A percentile compares a stretch with the other conserved stretches of the same genome.
Conservation (phyloP, 2,329 filamentous ascomycete species). For the Didymella pomorum region DNA sequence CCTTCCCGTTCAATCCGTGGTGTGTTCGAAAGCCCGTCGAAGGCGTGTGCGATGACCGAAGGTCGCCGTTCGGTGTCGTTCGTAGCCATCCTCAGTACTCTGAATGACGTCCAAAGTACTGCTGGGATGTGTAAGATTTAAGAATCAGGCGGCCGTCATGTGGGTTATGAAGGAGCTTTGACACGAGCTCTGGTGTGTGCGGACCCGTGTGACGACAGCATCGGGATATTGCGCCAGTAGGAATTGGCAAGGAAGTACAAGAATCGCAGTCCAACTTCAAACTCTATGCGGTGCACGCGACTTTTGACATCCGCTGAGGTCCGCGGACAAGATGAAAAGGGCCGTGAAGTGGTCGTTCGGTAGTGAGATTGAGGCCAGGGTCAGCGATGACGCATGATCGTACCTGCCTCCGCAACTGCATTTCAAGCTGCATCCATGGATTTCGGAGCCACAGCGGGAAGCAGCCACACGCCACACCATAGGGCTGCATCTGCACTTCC, state of each 20-base stretch:
- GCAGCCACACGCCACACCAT: conserved; percentile 8
- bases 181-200: conserved; percentile 22
- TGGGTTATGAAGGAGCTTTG: conserved; percentile 23
- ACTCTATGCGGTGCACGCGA: conserved; percentile 17
- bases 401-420: conserved; percentile 7
- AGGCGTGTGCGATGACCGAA: conserved; percentile 39
- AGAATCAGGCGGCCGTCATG: conserved; percentile 12
- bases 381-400: conserved; percentile 19
- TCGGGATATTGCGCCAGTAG: conserved; percentile 4
- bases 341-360: conserved; percentile 10
- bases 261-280: neutral
- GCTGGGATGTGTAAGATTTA: conserved; percentile 1
- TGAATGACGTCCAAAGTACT: neutral
- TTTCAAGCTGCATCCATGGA: neutral
- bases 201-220: conserved; percentile 20
- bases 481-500: neutral
- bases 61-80: conserved; percentile 12
- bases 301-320: conserved; percentile 19
- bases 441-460: conserved; percentile 6
- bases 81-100: conserved; percentile 17
- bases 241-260: neutral
- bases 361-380: conserved; percentile 1
- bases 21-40: conserved; percentile 38
- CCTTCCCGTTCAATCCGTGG: conserved; percentile 29
- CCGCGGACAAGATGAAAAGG: conserved; percentile 16